Conservation (phyloP, 2,329 filamentous ascomycete genomes). For the Diaporthe nobilis region DNA sequence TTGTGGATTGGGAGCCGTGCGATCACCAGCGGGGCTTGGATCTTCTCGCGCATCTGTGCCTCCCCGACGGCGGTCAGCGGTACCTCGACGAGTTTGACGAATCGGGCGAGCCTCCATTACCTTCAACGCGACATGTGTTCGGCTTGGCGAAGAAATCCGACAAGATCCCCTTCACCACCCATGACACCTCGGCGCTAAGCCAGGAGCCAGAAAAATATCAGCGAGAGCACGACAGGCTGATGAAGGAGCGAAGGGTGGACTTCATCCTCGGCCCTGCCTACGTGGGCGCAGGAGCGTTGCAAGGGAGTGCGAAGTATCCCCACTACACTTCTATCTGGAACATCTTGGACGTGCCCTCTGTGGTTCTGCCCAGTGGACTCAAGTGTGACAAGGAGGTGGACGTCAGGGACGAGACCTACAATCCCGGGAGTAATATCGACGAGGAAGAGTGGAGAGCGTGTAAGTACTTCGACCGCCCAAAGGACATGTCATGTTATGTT, state of each 20-base stretch:
- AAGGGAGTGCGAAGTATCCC: slow-evolving; percentile 41
- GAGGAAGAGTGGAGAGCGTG: slow-evolving; percentile 36
- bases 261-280: slow-evolving; percentile 41
- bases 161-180: slow-evolving; percentile 31
- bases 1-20: slow-evolving; percentile 42
- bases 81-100: slow-evolving; percentile 35
- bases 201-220: slow-evolving; percentile 36
- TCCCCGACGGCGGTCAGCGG: slow-evolving; percentile 34
- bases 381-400: slow-evolving; percentile 29
- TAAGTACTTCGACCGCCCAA: neutral
- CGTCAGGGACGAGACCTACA: slow-evolving; percentile 33
- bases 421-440: slow-evolving; percentile 35
- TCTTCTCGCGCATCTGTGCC: slow-evolving; percentile 28
- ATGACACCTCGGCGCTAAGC: slow-evolving; percentile 37
- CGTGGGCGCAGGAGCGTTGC: slow-evolving; percentile 39
- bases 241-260: slow-evolving; percentile 40
- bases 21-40: slow-evolving; percentile 39
- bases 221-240: slow-evolving; percentile 39
- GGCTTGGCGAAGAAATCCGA: slow-evolving; percentile 26
- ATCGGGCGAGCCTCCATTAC: slow-evolving; percentile 41
- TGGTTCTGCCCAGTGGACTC: slow-evolving; percentile 43
- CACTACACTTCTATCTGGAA: slow-evolving; percentile 46
- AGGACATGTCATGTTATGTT: neutral
- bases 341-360: slow-evolving; percentile 44
- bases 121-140: slow-evolving; percentile 42